Percentiles rank a stretch among this genome's conserved stretches.
Conservation (phyloP, 208 protist genomes). For the Angomonas ambiguus region DNA sequence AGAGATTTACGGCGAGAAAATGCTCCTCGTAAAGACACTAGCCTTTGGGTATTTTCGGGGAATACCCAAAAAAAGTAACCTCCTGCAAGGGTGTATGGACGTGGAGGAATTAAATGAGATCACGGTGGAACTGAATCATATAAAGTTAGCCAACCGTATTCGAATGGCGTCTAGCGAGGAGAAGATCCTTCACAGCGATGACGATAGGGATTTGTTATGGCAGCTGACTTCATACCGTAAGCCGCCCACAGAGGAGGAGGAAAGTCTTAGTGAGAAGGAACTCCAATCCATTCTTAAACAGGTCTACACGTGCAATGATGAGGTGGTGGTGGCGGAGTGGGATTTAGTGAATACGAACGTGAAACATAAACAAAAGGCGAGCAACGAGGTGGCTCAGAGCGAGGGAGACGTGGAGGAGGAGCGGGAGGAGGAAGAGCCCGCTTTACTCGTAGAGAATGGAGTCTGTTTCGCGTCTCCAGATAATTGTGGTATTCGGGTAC, state of each 20-base stretch:
- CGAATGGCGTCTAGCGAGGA: background rate
- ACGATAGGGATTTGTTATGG: background rate
- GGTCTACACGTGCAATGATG: slow-evolving; percentile 23
- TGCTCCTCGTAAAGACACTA: slow-evolving; percentile 45
- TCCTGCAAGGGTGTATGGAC: slow-evolving; percentile 10
- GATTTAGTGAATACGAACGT: background rate
- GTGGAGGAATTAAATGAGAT: slow-evolving; percentile 10
- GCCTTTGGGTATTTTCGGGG: slow-evolving; percentile 42
- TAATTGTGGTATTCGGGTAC: slow-evolving; percentile 44
- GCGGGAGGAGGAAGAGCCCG: slow-evolving; percentile 1
- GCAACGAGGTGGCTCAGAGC: background rate
- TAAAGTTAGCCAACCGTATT: background rate
- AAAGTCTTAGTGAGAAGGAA: slow-evolving; percentile 13
- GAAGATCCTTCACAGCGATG: background rate
- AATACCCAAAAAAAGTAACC: slow-evolving; percentile 15
- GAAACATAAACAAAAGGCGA: background rate
- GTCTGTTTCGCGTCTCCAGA: slow-evolving; percentile 46
- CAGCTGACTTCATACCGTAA: background rate
- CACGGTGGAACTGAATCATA: slow-evolving; percentile 13
- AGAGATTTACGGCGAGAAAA: slow-evolving; percentile 48
- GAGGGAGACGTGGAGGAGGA: background rate
- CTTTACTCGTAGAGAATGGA: slow-evolving; percentile 60
- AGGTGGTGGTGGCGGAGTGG: slow-evolving; percentile 51
- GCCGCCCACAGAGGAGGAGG: background rate
- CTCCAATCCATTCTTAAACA: slow-evolving; percentile 23